phyloP scores from a whole-genome alignment of 2,329 filamentous ascomycete genomes.

The Ophiostoma novo-ulmi region DNA sequence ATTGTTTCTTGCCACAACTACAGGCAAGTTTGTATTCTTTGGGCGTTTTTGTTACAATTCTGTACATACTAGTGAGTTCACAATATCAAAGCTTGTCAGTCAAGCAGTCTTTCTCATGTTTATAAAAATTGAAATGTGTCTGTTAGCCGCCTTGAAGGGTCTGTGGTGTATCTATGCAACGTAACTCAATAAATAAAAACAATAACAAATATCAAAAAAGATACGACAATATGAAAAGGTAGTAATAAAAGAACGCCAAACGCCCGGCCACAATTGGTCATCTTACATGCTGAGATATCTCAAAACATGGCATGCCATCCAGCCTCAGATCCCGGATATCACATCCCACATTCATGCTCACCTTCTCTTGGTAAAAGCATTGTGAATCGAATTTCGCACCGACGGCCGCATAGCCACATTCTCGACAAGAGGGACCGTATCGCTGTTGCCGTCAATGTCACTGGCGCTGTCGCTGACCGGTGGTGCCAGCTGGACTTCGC shows the following conservation, averaged over 20 bases:
- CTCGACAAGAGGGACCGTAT: constrained; percentile 36
- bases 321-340: background rate
- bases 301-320: background rate
- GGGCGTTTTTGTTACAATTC: background rate
- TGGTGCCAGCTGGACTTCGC: constrained; percentile 43
- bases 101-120: background rate
- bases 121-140: background rate
- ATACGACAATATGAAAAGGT: background rate
- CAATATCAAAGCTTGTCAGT: background rate
- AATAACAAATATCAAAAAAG: background rate
- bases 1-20: background rate
- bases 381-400: constrained; percentile 27
- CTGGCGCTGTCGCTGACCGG: constrained; percentile 38
- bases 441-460: constrained; percentile 5
- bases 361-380: background rate
- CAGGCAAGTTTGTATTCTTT: background rate
- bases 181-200: background rate
- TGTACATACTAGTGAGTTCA: background rate
- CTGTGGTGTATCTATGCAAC: background rate
- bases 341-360: background rate
- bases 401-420: constrained; percentile 33
- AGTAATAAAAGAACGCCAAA: background rate
- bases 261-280: background rate
- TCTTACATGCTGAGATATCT: background rate
- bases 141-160: background rate